Evolutionary conservation across 23 red algal species (phyloP).

Genomic region (Cyanidium caldarium): DNA sequence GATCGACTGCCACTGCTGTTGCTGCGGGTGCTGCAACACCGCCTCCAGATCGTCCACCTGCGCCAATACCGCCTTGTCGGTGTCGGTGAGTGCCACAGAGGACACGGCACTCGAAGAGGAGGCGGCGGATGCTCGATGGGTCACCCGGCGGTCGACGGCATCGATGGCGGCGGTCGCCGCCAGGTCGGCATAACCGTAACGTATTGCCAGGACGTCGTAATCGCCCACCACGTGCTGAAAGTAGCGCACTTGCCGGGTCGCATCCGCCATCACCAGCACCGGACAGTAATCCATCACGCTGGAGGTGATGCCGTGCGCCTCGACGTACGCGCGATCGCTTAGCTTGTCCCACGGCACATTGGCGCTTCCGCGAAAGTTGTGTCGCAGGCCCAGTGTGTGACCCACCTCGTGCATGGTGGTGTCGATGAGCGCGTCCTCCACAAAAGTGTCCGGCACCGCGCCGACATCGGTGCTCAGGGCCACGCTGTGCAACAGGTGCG

Average conservation of each 20-base stretch:
- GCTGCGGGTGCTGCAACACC: neutral
- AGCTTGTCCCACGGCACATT: conserved; percentile 13
- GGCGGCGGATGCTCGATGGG: too few relatives aligned
- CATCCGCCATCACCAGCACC: conserved; percentile 2
- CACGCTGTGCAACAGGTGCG: neutral
- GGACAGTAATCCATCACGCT: conserved; percentile 21
- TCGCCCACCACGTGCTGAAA: conserved; percentile 10
- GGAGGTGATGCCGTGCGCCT: conserved; percentile 9
- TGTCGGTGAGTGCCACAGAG: too few relatives aligned
- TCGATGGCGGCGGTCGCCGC: neutral
- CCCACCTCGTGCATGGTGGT: conserved; percentile 13
- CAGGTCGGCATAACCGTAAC: conserved; percentile 9
- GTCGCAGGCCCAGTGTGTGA: conserved; percentile 14
- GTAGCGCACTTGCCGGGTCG: neutral
- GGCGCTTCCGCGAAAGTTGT: conserved; percentile 21
- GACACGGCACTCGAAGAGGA: neutral
- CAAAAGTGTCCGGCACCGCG: neutral
- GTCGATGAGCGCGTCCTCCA: neutral
- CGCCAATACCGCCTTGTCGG: too few relatives aligned
- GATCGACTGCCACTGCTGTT: neutral
- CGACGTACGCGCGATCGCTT: conserved; percentile 9
- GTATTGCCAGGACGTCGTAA: conserved; percentile 16
- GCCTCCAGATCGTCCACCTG: neutral
- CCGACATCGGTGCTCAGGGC: neutral
- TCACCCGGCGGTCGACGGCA: neutral